Base-by-base conservation (phyloP, 805 yeast genomes). In the Kuraishia ogatae region DNA sequence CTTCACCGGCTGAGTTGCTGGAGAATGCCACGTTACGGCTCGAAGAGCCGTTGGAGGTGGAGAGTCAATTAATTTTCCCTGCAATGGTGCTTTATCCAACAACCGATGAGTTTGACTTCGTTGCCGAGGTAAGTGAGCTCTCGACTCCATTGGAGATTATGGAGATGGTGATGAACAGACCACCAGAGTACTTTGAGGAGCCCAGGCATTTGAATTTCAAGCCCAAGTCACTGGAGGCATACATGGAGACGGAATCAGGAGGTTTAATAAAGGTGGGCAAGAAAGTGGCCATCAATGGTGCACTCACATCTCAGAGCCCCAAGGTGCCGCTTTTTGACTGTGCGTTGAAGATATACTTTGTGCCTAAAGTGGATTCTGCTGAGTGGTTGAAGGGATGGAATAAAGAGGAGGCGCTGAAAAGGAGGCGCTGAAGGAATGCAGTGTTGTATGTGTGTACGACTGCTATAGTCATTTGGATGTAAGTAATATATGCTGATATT, bases 191-290 rank as follows among this genome's bases (percentile, higher is more conserved):
- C 85, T 85, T 84, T 63, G 78, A 76, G 50, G 81, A 78, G 49
- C 84, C 85, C 5, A 80, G 78, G 59, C 90, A 86, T 60, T 60
- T 60, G 26, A 79, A 83, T 57, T 89, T 90, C 66, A 71, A 75
- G 0, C 68, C 79, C 2, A 81, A 79, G 59, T 79, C 79, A 54
- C 70, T 91, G 24, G 85, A 87, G 53, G 85, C 86, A 5, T 93
- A 77, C 68, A 83, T 89, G 83, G 97, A 89, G 67, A 89, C 97
- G 0, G 76, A 71, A 35, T 64, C 82, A 1, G 97, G 97, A 53
- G 97, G 97, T 0, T 75, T 93, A 57, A 84, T 90, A 50, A 90
- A 89, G 68, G 82, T 87, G 3, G 97, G 97, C 26, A 88, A 85
- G 66, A 89, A 87, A 60, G 79, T 83, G 22, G 73, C 87, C 1